Evolutionary conservation across 2,329 filamentous ascomycete genomes (phyloP).

Genomic region (Pseudocercospora cruenta): DNA sequence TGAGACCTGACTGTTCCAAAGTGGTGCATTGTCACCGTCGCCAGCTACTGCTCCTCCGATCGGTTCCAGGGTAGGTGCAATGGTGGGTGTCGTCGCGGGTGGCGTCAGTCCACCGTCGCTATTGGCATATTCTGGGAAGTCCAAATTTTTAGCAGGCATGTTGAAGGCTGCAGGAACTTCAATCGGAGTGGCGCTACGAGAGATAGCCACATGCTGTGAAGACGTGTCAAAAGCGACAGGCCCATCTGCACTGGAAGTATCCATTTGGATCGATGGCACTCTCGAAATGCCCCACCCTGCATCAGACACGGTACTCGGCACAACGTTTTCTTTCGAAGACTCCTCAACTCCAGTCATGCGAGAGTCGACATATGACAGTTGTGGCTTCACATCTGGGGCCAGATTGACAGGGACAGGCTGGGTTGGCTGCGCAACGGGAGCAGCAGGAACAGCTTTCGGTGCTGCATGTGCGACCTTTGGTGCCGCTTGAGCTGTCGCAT

Average conservation of each 20-base stretch:
- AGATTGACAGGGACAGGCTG: background rate
- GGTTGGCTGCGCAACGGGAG: background rate
- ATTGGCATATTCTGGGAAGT: constrained; percentile 16
- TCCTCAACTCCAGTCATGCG: background rate
- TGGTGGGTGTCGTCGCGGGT: background rate
- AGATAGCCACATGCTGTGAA: background rate
- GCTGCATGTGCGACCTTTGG: background rate
- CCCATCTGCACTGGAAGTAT: background rate
- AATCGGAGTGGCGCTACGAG: constrained; percentile 2
- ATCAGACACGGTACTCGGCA: background rate
- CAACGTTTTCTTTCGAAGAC: constrained; percentile 10
- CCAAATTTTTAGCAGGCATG: constrained; percentile 8
- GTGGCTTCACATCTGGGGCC: background rate
- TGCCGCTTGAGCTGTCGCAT: background rate
- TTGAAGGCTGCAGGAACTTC: constrained; percentile 7
- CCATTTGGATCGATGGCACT: constrained; percentile 9
- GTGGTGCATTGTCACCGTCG: background rate
- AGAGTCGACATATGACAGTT: background rate
- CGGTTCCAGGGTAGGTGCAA: background rate
- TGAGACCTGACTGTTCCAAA: background rate
- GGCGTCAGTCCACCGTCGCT: background rate
- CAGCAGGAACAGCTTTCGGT: background rate
- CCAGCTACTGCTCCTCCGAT: background rate
- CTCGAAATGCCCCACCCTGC: background rate
- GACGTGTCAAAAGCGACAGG: background rate